These are phyloP conservation scores for Lasiodiplodia gonubiensis DNA, from an alignment of 2,329 filamentous ascomycete species.

Conservation along the genomic window DNA sequence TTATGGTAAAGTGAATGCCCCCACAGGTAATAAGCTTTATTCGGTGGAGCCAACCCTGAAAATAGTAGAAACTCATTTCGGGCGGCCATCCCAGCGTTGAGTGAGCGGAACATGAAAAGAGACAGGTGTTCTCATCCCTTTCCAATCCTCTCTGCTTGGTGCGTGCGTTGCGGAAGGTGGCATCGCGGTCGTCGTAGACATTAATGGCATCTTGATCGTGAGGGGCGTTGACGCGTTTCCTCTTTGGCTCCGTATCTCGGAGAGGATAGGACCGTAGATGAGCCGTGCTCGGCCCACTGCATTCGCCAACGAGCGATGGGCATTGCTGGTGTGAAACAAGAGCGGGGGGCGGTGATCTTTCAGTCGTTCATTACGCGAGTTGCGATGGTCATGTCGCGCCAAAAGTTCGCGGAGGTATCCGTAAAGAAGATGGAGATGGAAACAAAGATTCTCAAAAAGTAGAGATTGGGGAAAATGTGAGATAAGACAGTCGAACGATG, in stretches of 20 bases:
- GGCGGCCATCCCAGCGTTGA: background rate
- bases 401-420: background rate
- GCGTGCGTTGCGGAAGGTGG: conserved; percentile 9
- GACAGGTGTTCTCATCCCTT: conserved; percentile 14
- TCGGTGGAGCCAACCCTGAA: conserved; percentile 10
- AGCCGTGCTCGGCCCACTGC: conserved; percentile 12
- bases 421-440: conserved; percentile 1
- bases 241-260: conserved; percentile 10
- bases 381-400: conserved; percentile 16
- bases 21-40: conserved; percentile 22
- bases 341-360: conserved; percentile 12
- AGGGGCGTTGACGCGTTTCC: conserved; percentile 10
- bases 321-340: background rate
- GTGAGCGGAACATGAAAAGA: background rate
- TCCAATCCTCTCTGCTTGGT: background rate
- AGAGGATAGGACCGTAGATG: background rate
- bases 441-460: background rate
- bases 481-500: conserved; percentile 7
- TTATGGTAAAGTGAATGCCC: background rate
- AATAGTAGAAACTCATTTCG: conserved; percentile 22
- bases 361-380: conserved; percentile 19
- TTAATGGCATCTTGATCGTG: conserved; percentile 20
- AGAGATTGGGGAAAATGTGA: background rate
- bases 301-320: conserved; percentile 13
- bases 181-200: conserved; percentile 14